These are phyloP conservation scores for Dothistroma pini DNA, from an alignment of 2,329 filamentous ascomycete species.

Conservation along the genomic window DNA sequence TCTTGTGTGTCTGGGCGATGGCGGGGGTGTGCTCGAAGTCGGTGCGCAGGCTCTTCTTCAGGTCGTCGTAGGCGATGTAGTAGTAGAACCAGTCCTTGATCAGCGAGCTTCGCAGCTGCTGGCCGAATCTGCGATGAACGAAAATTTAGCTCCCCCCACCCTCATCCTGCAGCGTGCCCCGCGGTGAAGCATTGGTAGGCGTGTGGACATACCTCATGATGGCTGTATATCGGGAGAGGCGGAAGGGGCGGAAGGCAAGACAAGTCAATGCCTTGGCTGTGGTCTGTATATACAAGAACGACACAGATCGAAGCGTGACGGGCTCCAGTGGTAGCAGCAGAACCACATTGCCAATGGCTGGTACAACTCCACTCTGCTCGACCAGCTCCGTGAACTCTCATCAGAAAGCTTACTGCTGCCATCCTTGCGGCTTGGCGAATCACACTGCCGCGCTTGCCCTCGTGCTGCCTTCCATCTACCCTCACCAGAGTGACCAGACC, in stretches of 20 bases:
- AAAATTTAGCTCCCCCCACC: neutral
- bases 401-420: neutral
- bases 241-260: neutral
- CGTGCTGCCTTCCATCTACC: neutral
- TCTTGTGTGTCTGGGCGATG: slow-evolving; percentile 34
- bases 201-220: slow-evolving; percentile 13
- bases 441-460: neutral
- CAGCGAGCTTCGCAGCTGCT: slow-evolving; percentile 91
- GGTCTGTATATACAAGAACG: neutral
- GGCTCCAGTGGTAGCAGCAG: too few species aligned
- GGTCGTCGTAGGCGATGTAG: slow-evolving; percentile 95
- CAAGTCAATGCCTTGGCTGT: neutral
- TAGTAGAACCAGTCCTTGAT: slow-evolving; percentile 98
- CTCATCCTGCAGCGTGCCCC: neutral
- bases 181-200: neutral
- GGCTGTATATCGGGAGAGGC: neutral
- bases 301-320: neutral
- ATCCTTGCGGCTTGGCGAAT: neutral
- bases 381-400: neutral
- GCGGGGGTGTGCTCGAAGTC: slow-evolving; percentile 56
- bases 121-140: slow-evolving; percentile 66
- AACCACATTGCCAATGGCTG: neutral
- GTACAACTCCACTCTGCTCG: neutral
- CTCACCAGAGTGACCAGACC: neutral
- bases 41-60: slow-evolving; percentile 82